Percentiles rank a stretch among this genome's conserved stretches.
Conservation (phyloP, 108 stramenopile genomes). For the Skeletonema menzelii region DNA sequence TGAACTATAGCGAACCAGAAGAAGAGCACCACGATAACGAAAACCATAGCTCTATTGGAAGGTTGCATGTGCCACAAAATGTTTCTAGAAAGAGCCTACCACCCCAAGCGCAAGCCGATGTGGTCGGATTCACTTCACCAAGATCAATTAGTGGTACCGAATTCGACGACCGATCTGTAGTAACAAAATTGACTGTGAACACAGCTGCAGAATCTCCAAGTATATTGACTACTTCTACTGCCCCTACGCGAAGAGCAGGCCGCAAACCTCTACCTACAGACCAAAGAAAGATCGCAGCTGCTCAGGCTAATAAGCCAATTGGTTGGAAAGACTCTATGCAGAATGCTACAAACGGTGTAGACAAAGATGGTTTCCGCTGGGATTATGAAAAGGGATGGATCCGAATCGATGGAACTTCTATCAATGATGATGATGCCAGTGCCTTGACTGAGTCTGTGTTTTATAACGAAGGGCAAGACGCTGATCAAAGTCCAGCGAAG, state of each 20-base stretch:
- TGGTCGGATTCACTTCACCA: not conserved
- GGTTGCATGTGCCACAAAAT: slow-evolving; percentile 29
- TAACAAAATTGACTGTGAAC: slow-evolving; percentile 22
- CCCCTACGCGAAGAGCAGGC: slow-evolving; percentile 23
- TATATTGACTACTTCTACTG: slow-evolving; percentile 14
- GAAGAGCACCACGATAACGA: slow-evolving; percentile 3
- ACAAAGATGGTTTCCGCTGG: slow-evolving; percentile 49
- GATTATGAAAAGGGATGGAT: slow-evolving; percentile 73
- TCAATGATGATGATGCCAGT: slow-evolving; percentile 42
- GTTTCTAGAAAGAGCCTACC: slow-evolving; percentile 2
- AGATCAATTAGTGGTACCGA: not conserved
- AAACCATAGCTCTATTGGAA: slow-evolving; percentile 20
- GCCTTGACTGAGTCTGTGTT: slow-evolving; percentile 25
- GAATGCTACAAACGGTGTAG: slow-evolving; percentile 55
- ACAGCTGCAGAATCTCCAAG: slow-evolving; percentile 28
- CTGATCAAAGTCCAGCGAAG: not conserved
- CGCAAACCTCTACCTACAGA: slow-evolving; percentile 25
- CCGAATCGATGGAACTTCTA: slow-evolving; percentile 20
- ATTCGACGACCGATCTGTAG: slow-evolving; percentile 24
- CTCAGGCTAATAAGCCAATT: slow-evolving; percentile 20
- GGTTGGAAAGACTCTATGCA: slow-evolving; percentile 81
- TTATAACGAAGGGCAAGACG: not conserved
- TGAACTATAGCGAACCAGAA: slow-evolving; percentile 61
- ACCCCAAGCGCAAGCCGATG: not conserved
- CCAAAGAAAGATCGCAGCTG: slow-evolving; percentile 24